phyloP scores from a whole-genome alignment of 2,329 filamentous ascomycete genomes.

The Pestalotiopsis sp. region DNA sequence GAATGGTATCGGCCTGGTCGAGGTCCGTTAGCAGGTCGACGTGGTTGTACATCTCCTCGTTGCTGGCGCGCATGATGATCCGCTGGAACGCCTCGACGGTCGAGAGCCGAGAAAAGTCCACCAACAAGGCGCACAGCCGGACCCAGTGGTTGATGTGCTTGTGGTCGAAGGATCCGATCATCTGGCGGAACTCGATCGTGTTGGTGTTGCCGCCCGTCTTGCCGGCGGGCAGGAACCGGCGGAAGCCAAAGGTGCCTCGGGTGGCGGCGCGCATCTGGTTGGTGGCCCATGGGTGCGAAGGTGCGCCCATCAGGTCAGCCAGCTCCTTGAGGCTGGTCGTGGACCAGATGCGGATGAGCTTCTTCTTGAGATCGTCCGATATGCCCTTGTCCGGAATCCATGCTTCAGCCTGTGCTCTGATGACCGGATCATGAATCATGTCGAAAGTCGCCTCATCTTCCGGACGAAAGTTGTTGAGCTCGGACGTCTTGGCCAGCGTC shows the following conservation, averaged over 20 bases:
- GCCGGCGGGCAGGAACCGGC: slow-evolving; percentile 18
- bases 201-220: slow-evolving; percentile 22
- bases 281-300: too few relatives aligned
- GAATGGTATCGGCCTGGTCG: background rate
- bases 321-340: slow-evolving; percentile 15
- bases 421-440: too few relatives aligned
- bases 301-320: slow-evolving; percentile 16
- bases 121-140: slow-evolving; percentile 18
- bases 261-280: background rate
- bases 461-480: slow-evolving; percentile 1
- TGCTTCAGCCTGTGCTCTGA: background rate
- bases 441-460: background rate
- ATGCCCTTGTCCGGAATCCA: background rate
- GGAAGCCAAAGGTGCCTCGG: slow-evolving; percentile 20
- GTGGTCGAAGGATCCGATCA: slow-evolving; percentile 23
- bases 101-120: slow-evolving; percentile 21
- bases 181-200: slow-evolving; percentile 28
- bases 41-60: background rate
- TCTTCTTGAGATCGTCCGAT: background rate
- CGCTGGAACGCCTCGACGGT: slow-evolving; percentile 8
- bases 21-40: background rate
- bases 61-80: background rate
- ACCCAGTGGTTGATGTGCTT: slow-evolving; percentile 22
- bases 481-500: slow-evolving; percentile 12
- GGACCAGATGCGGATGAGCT: slow-evolving; percentile 18